A percentile compares a stretch with the other conserved stretches of the same genome.
These are phyloP conservation scores for Arthrobotrys iridis DNA, from an alignment of 2,329 filamentous ascomycete genomes.

Conservation along the genomic window DNA sequence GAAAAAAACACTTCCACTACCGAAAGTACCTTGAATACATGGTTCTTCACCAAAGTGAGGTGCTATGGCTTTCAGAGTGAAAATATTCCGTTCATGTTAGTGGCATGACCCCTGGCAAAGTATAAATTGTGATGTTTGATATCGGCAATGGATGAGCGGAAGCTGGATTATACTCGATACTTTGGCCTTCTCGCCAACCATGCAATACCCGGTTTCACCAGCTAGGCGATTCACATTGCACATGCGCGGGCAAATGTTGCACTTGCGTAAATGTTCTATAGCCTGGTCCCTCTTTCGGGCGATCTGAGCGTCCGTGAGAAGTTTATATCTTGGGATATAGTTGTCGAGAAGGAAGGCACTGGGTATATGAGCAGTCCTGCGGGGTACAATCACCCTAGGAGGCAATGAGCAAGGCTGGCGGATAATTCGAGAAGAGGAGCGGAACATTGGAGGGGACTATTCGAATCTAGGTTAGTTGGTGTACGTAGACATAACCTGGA, in stretches of 20 bases:
- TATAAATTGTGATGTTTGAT: conserved; percentile 13
- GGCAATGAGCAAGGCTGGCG: background rate
- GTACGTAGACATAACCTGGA: background rate
- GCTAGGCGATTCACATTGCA: conserved; percentile 85
- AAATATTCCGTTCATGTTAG: conserved; percentile 1
- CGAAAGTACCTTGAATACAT: conserved; percentile 83
- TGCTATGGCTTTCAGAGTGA: conserved; percentile 74
- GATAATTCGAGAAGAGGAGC: conserved; percentile 26
- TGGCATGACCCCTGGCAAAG: background rate
- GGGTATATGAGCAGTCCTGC: conserved; percentile 56
- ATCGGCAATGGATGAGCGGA: conserved; percentile 5
- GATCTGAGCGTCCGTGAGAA: conserved; percentile 73
- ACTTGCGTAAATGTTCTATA: conserved; percentile 78
- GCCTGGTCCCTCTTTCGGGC: conserved; percentile 78
- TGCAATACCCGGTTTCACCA: conserved; percentile 75
- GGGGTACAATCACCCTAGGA: conserved; percentile 7
- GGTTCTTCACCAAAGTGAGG: conserved; percentile 89
- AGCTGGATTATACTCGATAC: conserved; percentile 63
- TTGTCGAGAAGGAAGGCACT: conserved; percentile 74
- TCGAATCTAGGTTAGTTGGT: background rate
- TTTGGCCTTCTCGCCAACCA: conserved; percentile 79
- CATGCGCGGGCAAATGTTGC: conserved; percentile 80
- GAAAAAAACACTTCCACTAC: conserved; percentile 83
- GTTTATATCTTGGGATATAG: conserved; percentile 77
- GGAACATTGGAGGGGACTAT: conserved; percentile 46